phyloP scores from a whole-genome alignment of 2,329 filamentous ascomycete genomes.

The Sporothrix phasma region DNA sequence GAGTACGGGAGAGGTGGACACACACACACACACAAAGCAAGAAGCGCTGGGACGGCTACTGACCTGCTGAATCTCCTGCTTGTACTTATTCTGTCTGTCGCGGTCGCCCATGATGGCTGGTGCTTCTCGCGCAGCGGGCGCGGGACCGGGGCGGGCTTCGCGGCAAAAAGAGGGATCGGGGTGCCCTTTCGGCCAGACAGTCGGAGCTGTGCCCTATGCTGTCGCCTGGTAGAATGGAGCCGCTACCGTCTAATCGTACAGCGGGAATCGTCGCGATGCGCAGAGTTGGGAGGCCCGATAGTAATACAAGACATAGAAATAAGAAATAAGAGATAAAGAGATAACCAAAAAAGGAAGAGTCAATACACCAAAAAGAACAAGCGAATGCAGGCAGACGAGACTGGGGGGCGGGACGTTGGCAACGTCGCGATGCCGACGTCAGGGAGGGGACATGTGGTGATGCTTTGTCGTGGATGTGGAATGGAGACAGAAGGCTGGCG shows the following conservation, averaged over 20 bases:
- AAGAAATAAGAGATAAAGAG: no score
- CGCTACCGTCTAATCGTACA: not conserved
- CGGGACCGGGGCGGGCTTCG: not conserved
- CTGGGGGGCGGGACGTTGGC: not conserved
- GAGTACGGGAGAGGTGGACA: not conserved
- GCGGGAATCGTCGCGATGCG: not conserved
- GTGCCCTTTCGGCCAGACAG: no score
- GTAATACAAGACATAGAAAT: not conserved
- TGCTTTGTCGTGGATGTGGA: not conserved
- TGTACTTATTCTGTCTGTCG: constrained; percentile 68
- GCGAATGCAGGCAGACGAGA: not conserved
- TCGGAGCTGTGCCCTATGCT: no score
- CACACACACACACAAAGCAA: not conserved
- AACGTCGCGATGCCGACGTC: not conserved
- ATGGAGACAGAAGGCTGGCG: not conserved
- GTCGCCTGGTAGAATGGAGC: not conserved
- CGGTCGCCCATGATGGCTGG: constrained; percentile 57
- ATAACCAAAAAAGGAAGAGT: not conserved
- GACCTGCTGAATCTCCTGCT: constrained; percentile 97
- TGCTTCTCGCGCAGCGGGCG: not conserved
- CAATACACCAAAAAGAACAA: not conserved
- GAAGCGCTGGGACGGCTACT: not conserved
- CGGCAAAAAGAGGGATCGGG: no score
- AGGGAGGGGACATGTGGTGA: not conserved
- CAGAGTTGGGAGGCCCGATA: not conserved